Percentiles rank a stretch among this genome's conserved stretches.
Conservation (phyloP, 805 yeast species). For the Saturnispora silvae region DNA sequence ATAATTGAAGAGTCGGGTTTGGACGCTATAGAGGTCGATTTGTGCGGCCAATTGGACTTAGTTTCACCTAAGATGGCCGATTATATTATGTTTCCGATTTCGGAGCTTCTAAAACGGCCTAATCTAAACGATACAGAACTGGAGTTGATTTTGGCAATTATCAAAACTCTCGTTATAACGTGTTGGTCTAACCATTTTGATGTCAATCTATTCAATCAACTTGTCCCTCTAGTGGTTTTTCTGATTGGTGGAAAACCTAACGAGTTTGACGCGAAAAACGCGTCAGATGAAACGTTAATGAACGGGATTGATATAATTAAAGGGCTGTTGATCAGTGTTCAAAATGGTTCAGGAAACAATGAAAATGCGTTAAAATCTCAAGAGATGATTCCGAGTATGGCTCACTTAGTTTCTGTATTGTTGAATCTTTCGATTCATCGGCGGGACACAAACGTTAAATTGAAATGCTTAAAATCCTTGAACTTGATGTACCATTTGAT, state of each 20-base stretch:
- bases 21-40: conserved; percentile 3
- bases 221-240: conserved; percentile 36
- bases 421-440: conserved; percentile 27
- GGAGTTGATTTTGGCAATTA: conserved; percentile 35
- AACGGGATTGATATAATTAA: conserved; percentile 28
- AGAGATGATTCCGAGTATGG: conserved; percentile 33
- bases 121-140: conserved; percentile 35
- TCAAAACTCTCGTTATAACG: conserved; percentile 32
- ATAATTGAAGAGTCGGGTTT: background rate
- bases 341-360: conserved; percentile 24
- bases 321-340: conserved; percentile 25
- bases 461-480: conserved; percentile 27
- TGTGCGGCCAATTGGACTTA: conserved; percentile 1
- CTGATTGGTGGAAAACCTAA: conserved; percentile 38
- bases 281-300: conserved; percentile 28
- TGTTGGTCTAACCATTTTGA: conserved; percentile 38
- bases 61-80: conserved; percentile 40
- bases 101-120: conserved; percentile 39
- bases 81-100: conserved; percentile 51
- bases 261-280: conserved; percentile 17
- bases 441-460: conserved; percentile 22
- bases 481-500: conserved; percentile 25
- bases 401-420: conserved; percentile 36
- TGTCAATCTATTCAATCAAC: conserved; percentile 30
- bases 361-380: conserved; percentile 18